Conservation (phyloP, 108 stramenopile species). For the Skeletonema costatum region DNA sequence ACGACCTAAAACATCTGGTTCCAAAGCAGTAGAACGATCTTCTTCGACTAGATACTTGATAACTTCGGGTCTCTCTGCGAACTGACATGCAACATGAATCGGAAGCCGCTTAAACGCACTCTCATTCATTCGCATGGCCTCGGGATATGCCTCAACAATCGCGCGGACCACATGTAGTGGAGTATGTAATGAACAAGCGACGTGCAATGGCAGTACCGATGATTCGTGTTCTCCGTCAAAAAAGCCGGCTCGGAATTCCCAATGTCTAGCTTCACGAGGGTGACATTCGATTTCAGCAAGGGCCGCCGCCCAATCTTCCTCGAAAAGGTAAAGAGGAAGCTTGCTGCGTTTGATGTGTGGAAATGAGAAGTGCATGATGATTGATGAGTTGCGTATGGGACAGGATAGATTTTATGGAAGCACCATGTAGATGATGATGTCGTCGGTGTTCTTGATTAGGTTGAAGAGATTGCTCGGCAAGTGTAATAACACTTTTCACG, state of each 20-base stretch:
- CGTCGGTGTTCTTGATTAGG: no score
- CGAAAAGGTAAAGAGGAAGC: constrained; percentile 51
- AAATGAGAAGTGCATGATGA: background rate
- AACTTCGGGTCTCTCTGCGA: constrained; percentile 64
- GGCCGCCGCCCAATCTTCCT: constrained; percentile 81
- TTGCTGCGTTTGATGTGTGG: constrained; percentile 16
- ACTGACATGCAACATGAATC: constrained; percentile 79
- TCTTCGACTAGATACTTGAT: constrained; percentile 63
- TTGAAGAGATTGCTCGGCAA: no score
- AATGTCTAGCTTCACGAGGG: constrained; percentile 73
- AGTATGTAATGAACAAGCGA: constrained; percentile 79
- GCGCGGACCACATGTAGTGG: constrained; percentile 60
- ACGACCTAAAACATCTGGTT: constrained; percentile 78
- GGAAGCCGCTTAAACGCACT: constrained; percentile 73
- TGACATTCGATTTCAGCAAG: constrained; percentile 56
- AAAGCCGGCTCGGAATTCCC: constrained; percentile 82
- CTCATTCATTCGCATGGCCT: constrained; percentile 62
- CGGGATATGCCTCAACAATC: constrained; percentile 63
- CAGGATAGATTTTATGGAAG: no score
- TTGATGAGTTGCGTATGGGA: no score
- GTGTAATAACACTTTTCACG: no score
- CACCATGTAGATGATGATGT: no score
- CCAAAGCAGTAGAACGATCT: constrained; percentile 67
- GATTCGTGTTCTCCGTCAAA: constrained; percentile 83
- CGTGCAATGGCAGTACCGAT: constrained; percentile 70